Conservation (phyloP, 1,284 basidiomycete species). For the Tilletia setariae region DNA sequence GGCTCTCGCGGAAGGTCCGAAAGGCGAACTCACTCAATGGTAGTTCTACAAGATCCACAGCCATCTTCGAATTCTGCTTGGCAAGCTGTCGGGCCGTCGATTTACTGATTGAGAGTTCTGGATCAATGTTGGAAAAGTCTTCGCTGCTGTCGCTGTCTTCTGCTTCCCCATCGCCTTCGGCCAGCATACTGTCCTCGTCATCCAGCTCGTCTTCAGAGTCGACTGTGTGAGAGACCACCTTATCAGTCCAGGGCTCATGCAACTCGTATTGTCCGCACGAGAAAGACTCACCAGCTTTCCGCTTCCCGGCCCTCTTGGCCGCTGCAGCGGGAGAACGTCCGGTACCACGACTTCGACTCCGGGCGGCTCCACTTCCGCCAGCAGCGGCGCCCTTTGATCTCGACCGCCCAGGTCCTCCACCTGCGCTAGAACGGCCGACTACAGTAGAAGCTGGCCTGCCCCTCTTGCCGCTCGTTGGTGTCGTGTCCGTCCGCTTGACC, state of each 20-base stretch:
- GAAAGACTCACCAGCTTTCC: conserved; percentile 11
- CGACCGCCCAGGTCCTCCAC: background rate
- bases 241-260: background rate
- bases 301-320: conserved; percentile 14
- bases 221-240: background rate
- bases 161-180: conserved; percentile 17
- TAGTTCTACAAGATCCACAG: conserved; percentile 38
- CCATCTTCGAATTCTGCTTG: conserved; percentile 25
- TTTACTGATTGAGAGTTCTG: conserved; percentile 25
- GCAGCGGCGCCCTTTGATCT: background rate
- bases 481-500: conserved; percentile 8
- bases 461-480: background rate
- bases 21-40: conserved; percentile 31
- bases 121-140: conserved; percentile 21
- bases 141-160: conserved; percentile 28
- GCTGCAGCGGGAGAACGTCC: conserved; percentile 3
- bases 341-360: conserved; percentile 11
- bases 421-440: background rate
- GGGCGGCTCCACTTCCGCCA: background rate
- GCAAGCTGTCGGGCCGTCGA: conserved; percentile 51
- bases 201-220: conserved; percentile 3
- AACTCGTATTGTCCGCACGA: background rate
- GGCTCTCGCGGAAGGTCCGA: background rate
- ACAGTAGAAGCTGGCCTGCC: background rate
- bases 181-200: conserved; percentile 14